Evolutionary conservation across 345 rosid genomes (phyloP).

Genomic region (Brassica rapa): DNA sequence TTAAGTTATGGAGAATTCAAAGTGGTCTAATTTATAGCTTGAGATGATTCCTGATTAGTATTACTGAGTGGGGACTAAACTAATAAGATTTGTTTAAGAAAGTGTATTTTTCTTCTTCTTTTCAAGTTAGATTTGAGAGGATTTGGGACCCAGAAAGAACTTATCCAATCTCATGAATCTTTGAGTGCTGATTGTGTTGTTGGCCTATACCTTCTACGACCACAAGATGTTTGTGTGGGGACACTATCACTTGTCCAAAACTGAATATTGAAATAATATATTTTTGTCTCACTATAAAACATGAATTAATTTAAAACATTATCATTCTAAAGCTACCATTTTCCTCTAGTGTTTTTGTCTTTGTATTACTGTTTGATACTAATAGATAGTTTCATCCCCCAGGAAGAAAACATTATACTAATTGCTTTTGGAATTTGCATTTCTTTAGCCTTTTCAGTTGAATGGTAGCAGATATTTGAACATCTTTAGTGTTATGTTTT

Average conservation of each 20-base stretch:
- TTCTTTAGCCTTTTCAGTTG: neutral
- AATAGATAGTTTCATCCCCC: neutral
- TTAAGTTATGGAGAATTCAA: constrained; percentile 6
- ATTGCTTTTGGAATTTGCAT: neutral
- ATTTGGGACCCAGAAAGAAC: constrained; percentile 32
- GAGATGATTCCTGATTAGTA: neutral
- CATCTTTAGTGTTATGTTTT: neutral
- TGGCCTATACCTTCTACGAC: constrained; percentile 20
- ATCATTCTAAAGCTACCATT: constrained; percentile 22
- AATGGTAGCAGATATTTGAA: neutral
- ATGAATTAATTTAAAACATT: neutral
- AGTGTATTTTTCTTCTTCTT: neutral
- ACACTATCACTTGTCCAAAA: constrained; percentile 19
- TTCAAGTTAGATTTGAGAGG: constrained; percentile 15
- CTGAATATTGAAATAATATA: neutral
- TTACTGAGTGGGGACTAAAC: constrained; percentile 18
- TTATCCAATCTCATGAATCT: constrained; percentile 12
- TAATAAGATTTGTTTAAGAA: constrained; percentile 15
- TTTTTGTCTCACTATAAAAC: constrained; percentile 10
- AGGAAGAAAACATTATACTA: constrained; percentile 9
- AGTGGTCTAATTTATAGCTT: constrained; percentile 25
- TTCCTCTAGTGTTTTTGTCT: constrained; percentile 12
- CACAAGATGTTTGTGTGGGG: constrained; percentile 20
- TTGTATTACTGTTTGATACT: neutral
- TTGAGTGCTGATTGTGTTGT: constrained; percentile 28